phyloP scores from a whole-genome alignment of 176 grass and related monocot species.

The Metroxylon sagu region DNA sequence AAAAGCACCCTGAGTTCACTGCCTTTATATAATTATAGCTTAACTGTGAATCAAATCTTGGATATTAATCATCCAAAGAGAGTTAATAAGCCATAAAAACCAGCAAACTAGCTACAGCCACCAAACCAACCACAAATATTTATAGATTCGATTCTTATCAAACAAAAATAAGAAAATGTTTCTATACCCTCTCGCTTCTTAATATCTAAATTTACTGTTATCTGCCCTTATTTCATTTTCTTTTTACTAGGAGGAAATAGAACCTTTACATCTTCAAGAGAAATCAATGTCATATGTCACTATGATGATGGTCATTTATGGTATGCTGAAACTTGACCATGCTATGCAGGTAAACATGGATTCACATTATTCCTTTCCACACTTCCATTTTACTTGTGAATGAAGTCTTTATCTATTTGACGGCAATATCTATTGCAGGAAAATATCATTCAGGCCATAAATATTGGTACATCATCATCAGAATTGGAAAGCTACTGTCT shows the following conservation, averaged over 20 bases:
- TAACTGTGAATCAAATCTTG: no score
- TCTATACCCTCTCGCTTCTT: no score
- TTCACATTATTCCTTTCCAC: not conserved
- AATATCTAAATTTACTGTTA: no score
- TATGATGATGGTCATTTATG: slow-evolving; percentile 27
- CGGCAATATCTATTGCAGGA: slow-evolving; percentile 24
- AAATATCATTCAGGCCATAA: slow-evolving; percentile 42
- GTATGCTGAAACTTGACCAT: slow-evolving; percentile 70
- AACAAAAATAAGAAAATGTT: no score
- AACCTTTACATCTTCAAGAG: slow-evolving; percentile 21
- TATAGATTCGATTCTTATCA: no score
- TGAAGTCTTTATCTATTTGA: not conserved
- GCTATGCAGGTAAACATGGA: slow-evolving; percentile 38
- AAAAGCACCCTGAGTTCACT: no score
- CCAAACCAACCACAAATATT: no score
- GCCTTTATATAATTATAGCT: no score
- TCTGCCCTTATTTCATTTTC: slow-evolving; percentile 6
- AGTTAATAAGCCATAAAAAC: no score
- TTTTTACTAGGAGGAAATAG: slow-evolving; percentile 25
- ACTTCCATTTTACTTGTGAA: not conserved
- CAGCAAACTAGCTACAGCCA: no score
- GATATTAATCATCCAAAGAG: no score
- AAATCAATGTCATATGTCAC: slow-evolving; percentile 17
- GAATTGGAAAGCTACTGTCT: slow-evolving; percentile 57
- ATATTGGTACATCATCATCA: slow-evolving; percentile 27